These are phyloP conservation scores for Cajanus cajan DNA, from an alignment of 306 rosid species.

Conservation along the genomic window DNA sequence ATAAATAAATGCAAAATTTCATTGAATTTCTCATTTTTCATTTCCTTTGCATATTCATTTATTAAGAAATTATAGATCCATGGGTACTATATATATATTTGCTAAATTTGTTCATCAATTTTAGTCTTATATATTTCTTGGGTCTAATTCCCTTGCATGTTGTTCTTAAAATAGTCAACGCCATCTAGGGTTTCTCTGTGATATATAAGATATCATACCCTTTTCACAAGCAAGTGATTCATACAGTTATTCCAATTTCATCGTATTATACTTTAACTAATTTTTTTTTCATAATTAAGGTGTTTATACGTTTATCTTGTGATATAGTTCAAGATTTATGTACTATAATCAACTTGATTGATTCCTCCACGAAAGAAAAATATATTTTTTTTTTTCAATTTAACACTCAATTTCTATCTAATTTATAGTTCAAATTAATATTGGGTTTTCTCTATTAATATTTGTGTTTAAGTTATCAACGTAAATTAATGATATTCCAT, in stretches of 20 bases:
- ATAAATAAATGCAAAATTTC: not conserved
- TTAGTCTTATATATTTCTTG: not conserved
- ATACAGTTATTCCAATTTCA: not conserved
- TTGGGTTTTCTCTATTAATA: not conserved
- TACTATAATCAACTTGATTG: not conserved
- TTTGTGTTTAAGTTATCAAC: too few species aligned
- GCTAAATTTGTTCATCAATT: not conserved
- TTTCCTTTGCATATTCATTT: not conserved
- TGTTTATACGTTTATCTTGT: not conserved
- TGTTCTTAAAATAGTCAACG: not conserved
- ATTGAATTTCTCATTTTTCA: not conserved
- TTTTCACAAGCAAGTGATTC: not conserved
- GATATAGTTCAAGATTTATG: not conserved
- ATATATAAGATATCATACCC: not conserved
- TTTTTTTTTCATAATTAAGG: not conserved
- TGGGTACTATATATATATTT: not conserved
- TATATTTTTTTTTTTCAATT: not conserved
- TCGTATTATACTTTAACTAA: not conserved
- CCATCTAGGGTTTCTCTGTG: conserved; percentile 30
- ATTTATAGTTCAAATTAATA: not conserved
- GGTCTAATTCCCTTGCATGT: not conserved
- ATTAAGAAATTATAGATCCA: conserved; percentile 9
- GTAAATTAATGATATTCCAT: too few species aligned
- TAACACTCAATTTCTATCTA: not conserved
- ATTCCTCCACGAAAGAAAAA: not conserved